Evolutionary conservation across 2,329 filamentous ascomycete genomes (phyloP), one percentile per base, ranked within the genome.

Genomic region (Neobulgaria alba): DNA sequence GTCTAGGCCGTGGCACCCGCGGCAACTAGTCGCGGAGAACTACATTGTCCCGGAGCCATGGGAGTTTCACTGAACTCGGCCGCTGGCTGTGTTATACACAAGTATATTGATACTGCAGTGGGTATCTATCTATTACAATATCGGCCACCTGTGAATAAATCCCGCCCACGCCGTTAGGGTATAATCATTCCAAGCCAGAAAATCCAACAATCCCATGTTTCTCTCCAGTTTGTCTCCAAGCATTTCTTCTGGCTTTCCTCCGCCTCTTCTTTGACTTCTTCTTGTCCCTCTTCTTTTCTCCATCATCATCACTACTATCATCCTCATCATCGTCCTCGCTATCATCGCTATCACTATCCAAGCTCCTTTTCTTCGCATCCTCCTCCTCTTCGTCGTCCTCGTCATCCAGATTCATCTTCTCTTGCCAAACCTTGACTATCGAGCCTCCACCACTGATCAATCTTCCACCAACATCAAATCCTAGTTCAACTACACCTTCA

Each of bases 381-480:
- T 69, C 71, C 0, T 74, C 72, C 0, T 69, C 70, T 1, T 68
- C 68, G 1, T 60, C 59, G 2, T 53, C 53, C 20, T 59, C 55
- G 2, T 66, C 68, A 16, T 73, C 69, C 2, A 70, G 60, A 42
- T 67, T 68, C n/a, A 73, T 67, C 45, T 81, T 75, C 58, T 92
- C 78, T 46, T 79, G 78, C 92, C 92, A 98, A 2, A 96, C 80
- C 63, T 95, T 95, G 48, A 98, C 75, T 0, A 79, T 79, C 52
- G 74, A 75, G 0, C 92, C 92, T 39, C 92, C 92, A 9, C 87
- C 89, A 55, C 81, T 93, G 52, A 98, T 87, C 70, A 98, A 77
- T 33, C 92, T 74, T 33, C 88, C 85, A 38, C 81, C 77, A 37
- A 83, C 81, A 63, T 96, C 92, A 49, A 96, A 94, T 1, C 73